Evolutionary conservation across 345 rosid genomes (phyloP).

Genomic region (Euphorbia pulcherrima): DNA sequence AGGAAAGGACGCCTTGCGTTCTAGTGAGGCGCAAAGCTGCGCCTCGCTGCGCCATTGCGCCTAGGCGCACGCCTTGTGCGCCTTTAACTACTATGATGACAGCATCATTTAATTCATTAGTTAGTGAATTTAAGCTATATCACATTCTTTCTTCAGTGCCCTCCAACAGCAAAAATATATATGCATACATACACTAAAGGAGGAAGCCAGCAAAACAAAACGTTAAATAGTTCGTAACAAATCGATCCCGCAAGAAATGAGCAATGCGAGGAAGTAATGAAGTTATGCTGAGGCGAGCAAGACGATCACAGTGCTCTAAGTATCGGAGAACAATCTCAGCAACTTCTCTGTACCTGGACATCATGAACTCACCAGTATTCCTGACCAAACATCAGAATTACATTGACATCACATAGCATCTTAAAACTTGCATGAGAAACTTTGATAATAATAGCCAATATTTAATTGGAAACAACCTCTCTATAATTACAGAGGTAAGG

Average conservation of each 20-base stretch:
- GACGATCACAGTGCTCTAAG: conserved; percentile 86
- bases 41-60: too few species aligned
- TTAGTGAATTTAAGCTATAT: neutral
- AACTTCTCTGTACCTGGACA: conserved; percentile 98
- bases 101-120: neutral
- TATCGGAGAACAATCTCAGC: conserved; percentile 96
- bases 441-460: neutral
- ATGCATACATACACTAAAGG: conserved; percentile 3
- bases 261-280: conserved; percentile 98
- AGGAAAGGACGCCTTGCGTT: too few species aligned
- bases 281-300: conserved; percentile 99
- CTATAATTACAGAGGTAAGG: too few species aligned
- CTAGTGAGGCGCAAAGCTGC: too few species aligned
- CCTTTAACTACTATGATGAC: too few species aligned
- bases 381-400: conserved; percentile 42
- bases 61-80: too few species aligned
- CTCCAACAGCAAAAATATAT: conserved; percentile 2
- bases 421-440: neutral
- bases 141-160: neutral
- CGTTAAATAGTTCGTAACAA: conserved; percentile 85
- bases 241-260: conserved; percentile 95
- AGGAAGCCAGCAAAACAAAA: conserved; percentile 39
- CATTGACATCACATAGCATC: neutral
- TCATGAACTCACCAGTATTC: conserved; percentile 99
- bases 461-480: too few species aligned